phyloP scores from a whole-genome alignment of 257 asterid species.

The Solanum chilense region DNA sequence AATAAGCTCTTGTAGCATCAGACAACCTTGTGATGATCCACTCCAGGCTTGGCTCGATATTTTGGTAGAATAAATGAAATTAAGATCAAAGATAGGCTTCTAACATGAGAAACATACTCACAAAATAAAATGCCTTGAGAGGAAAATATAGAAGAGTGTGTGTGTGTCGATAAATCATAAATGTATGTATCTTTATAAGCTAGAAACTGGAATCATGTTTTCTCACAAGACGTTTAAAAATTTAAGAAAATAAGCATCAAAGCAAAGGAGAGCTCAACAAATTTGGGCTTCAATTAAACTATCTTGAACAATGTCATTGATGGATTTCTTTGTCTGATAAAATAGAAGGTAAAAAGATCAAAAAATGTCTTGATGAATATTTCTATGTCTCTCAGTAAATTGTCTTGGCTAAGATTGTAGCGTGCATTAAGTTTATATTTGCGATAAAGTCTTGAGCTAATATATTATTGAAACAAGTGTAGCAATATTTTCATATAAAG shows the following conservation, averaged over 20 bases:
- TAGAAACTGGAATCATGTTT: not conserved
- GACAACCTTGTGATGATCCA: not conserved
- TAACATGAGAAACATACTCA: not conserved
- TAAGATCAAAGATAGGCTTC: not conserved
- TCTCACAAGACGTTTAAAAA: not conserved
- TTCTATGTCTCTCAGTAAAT: too few relatives aligned
- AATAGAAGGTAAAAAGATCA: not conserved
- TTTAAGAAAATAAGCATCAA: not conserved
- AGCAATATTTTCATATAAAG: too few relatives aligned
- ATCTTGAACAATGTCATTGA: not conserved
- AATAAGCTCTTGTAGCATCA: not conserved
- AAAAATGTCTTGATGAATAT: too few relatives aligned
- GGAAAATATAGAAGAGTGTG: not conserved
- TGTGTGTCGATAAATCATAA: not conserved
- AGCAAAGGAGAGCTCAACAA: not conserved
- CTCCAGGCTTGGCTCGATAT: not conserved
- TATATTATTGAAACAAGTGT: too few relatives aligned
- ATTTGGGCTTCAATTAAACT: not conserved
- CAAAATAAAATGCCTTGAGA: too few relatives aligned
- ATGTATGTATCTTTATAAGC: too few relatives aligned
- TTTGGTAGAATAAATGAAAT: not conserved
- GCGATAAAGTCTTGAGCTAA: too few relatives aligned
- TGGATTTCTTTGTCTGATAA: not conserved
- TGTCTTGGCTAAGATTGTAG: too few relatives aligned
- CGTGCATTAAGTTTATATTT: too few relatives aligned